Evolutionary conservation across 768 basidiomycete genomes (phyloP).

Genomic region (Sutorius australiensis): DNA sequence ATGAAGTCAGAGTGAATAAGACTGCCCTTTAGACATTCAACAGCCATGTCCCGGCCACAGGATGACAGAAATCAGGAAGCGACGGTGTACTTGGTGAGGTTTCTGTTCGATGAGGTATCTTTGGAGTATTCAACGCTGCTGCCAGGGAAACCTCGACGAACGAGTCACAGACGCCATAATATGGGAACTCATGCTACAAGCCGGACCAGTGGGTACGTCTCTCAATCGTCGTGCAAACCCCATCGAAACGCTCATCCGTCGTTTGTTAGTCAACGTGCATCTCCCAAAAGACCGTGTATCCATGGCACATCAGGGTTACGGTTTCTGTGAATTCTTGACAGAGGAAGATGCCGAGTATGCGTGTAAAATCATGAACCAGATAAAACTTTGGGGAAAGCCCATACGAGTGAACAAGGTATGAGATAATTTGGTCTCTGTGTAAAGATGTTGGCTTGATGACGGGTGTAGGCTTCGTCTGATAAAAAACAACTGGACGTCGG

Average conservation of each 20-base stretch:
- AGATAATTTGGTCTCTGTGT: constrained; percentile 3
- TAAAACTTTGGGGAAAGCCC: constrained; percentile 98
- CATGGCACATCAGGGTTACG: constrained; percentile 98
- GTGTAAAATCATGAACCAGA: constrained; percentile 99
- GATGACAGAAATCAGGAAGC: constrained; percentile 92
- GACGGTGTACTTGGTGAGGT: constrained; percentile 74
- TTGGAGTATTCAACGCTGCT: neutral
- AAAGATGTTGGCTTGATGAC: constrained; percentile 10
- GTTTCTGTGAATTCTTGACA: constrained; percentile 98
- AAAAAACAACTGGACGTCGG: constrained; percentile 98
- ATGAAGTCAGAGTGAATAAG: neutral
- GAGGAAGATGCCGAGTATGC: constrained; percentile 99
- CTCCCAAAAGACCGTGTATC: constrained; percentile 98
- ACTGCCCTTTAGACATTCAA: no score
- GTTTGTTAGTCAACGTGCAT: constrained; percentile 82
- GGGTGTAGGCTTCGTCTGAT: constrained; percentile 84
- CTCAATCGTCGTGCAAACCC: neutral
- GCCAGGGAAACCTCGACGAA: constrained; percentile 94
- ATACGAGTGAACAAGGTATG: constrained; percentile 97
- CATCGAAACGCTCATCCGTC: neutral
- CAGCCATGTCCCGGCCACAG: constrained; percentile 50
- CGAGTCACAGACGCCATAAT: constrained; percentile 89
- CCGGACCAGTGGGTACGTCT: constrained; percentile 91
- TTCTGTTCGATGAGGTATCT: neutral
- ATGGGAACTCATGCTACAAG: constrained; percentile 99